These are phyloP conservation scores for Lablab purpureus DNA, from an alignment of 306 rosid species.

Conservation along the genomic window DNA sequence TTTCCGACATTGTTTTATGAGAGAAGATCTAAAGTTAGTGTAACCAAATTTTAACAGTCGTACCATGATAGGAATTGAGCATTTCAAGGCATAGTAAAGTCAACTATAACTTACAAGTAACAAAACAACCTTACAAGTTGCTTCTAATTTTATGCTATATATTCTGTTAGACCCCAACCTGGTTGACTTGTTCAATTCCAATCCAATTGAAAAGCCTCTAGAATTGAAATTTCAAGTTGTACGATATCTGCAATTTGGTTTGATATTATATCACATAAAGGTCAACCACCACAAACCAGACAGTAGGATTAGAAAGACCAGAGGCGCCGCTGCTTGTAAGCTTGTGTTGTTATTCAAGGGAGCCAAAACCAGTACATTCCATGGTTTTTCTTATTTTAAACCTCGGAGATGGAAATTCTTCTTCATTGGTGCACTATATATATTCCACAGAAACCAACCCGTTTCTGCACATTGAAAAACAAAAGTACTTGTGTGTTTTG, in stretches of 20 bases:
- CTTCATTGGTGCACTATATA: conserved; percentile 20
- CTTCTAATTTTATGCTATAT: not conserved
- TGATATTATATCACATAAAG: conserved; percentile 5
- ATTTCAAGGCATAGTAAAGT: not conserved
- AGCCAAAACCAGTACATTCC: conserved; percentile 31
- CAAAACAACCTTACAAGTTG: not conserved
- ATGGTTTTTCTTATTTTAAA: conserved; percentile 26
- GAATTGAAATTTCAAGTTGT: not conserved
- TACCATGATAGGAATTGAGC: not conserved
- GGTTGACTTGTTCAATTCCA: not conserved
- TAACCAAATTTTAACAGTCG: not conserved
- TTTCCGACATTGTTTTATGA: not conserved
- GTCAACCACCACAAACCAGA: conserved; percentile 36
- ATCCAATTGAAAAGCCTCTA: not conserved
- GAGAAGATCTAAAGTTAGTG: not conserved
- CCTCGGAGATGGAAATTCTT: conserved; percentile 5
- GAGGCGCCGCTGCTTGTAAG: conserved; percentile 39
- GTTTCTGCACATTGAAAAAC: conserved; percentile 7
- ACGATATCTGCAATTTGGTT: conserved; percentile 14
- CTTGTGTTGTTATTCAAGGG: not conserved
- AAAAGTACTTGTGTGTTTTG: not conserved
- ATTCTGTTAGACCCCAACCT: not conserved
- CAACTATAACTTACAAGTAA: not conserved
- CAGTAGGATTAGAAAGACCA: conserved; percentile 7
- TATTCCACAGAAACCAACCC: conserved; percentile 15